phyloP scores from a whole-genome alignment of 805 yeast species.

The Saccharomyces eubayanus region DNA sequence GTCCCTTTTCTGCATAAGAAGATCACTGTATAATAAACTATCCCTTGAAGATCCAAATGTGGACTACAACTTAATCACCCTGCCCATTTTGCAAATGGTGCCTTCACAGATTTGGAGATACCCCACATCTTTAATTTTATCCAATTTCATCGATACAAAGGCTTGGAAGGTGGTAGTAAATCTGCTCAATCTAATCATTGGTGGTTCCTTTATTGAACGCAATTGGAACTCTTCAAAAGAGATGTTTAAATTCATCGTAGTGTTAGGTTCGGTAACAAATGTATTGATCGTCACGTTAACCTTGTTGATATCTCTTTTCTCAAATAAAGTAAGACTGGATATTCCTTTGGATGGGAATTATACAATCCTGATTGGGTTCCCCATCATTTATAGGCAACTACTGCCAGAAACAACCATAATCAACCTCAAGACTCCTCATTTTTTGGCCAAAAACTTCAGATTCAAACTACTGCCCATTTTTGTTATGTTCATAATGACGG shows the following conservation, averaged over 20 bases:
- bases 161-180: constrained; percentile 40
- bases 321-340: constrained; percentile 27
- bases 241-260: constrained; percentile 39
- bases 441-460: constrained; percentile 37
- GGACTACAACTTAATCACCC: constrained; percentile 36
- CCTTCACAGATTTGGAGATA: constrained; percentile 46
- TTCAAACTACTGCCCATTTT: constrained; percentile 57
- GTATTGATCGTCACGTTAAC: constrained; percentile 33
- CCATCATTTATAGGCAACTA: constrained; percentile 59
- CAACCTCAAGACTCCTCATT: constrained; percentile 39
- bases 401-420: constrained; percentile 52
- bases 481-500: constrained; percentile 23
- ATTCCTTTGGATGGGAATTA: constrained; percentile 46
- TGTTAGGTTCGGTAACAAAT: constrained; percentile 49
- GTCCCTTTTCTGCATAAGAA: constrained; percentile 37
- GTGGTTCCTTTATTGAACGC: constrained; percentile 58
- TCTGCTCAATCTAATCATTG: constrained; percentile 41
- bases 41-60: constrained; percentile 7
- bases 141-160: constrained; percentile 57
- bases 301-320: constrained; percentile 17
- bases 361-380: constrained; percentile 47
- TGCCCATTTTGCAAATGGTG: constrained; percentile 56
- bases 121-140: constrained; percentile 58
- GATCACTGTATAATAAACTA: constrained; percentile 27
- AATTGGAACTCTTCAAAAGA: constrained; percentile 52